phyloP scores from a whole-genome alignment of 495 filamentous ascomycete species.

The Aspergillus panamensis region DNA sequence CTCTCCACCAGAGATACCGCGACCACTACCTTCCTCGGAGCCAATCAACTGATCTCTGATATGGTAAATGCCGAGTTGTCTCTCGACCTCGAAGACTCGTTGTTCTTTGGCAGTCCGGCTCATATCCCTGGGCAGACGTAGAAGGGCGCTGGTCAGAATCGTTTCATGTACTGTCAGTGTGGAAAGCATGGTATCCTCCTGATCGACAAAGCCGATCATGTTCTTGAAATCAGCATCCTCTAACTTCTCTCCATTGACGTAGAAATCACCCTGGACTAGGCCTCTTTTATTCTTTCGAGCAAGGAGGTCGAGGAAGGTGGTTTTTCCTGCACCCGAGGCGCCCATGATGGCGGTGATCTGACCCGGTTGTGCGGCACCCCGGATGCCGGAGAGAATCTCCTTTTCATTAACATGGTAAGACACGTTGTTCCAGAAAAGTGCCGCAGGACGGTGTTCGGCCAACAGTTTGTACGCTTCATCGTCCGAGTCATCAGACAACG shows the following conservation, averaged over 20 bases:
- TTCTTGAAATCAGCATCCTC: constrained; percentile 80
- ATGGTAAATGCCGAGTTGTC: constrained; percentile 85
- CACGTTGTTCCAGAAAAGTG: constrained; percentile 84
- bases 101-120: constrained; percentile 79
- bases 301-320: constrained; percentile 93
- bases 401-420: constrained; percentile 84
- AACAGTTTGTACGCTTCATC: constrained; percentile 84
- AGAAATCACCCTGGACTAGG: constrained; percentile 73
- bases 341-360: constrained; percentile 98
- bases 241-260: constrained; percentile 90
- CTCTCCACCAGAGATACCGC: constrained; percentile 95
- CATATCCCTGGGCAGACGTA: constrained; percentile 90
- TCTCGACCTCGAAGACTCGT: constrained; percentile 86
- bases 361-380: constrained; percentile 80
- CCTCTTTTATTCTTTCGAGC: constrained; percentile 97
- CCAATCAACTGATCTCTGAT: constrained; percentile 94
- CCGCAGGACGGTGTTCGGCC: constrained; percentile 84
- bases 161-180: constrained; percentile 98
- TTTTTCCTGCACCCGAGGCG: constrained; percentile 95
- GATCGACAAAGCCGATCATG: constrained; percentile 94
- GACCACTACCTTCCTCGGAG: constrained; percentile 92
- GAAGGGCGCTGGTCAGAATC: constrained; percentile 87
- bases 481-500: constrained; percentile 80
- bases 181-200: constrained; percentile 96
- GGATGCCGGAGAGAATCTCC: constrained; percentile 75